Evolutionary conservation across 352 stramenopile species (phyloP).

Genomic region (Pythium phragmitis): DNA sequence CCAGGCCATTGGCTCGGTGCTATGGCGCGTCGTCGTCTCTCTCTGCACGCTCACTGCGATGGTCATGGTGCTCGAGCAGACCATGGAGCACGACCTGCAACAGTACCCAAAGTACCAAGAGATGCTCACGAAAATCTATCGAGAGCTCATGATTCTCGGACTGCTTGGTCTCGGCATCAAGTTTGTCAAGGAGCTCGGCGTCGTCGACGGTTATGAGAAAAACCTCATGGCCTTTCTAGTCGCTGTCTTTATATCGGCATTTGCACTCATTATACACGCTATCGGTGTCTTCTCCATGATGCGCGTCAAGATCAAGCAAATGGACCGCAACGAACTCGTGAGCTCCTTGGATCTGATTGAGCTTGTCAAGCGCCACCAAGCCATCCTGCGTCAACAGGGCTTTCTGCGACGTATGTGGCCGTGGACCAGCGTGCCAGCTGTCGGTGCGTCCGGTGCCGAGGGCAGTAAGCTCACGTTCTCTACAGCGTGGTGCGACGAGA

Average conservation of each 20-base stretch:
- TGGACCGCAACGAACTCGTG: constrained; percentile 26
- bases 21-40: constrained; percentile 50
- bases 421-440: background rate
- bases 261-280: constrained; percentile 34
- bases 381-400: constrained; percentile 15
- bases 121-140: constrained; percentile 57
- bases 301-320: constrained; percentile 28
- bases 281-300: constrained; percentile 31
- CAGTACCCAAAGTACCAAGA: constrained; percentile 65
- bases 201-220: constrained; percentile 16
- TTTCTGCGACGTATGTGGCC: constrained; percentile 16
- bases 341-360: constrained; percentile 26
- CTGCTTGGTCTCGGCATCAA: constrained; percentile 39
- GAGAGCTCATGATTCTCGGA: constrained; percentile 29
- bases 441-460: background rate
- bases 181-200: constrained; percentile 28
- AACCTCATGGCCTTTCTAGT: constrained; percentile 35
- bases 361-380: constrained; percentile 27
- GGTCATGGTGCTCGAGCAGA: constrained; percentile 50
- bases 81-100: constrained; percentile 47
- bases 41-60: constrained; percentile 49
- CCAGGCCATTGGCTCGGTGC: too few relatives aligned
- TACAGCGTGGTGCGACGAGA: constrained; percentile 13
- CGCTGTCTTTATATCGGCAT: constrained; percentile 34
- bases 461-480: constrained; percentile 15